Evolutionary conservation across 2,329 filamentous ascomycete genomes (phyloP), one percentile per base, ranked within the genome.

Genomic region (Periglandula ipomoeae): DNA sequence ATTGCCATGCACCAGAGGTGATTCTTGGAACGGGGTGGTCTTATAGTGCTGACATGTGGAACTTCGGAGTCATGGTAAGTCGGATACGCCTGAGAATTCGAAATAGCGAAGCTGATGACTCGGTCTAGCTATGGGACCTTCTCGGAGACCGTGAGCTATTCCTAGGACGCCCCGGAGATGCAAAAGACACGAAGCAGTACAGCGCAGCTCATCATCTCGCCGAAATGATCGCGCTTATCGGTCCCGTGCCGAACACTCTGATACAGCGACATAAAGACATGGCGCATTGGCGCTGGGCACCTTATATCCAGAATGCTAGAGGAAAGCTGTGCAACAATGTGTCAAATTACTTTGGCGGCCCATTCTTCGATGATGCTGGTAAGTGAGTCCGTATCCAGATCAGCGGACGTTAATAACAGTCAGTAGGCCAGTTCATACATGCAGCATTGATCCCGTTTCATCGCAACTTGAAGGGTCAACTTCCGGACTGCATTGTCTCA

Each of bases 1-100:
- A 46, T 19, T 56, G 41, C 38, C 53, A 51, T 30, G 53, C 55
- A 3, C 38, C 38, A 4, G 43, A 45, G 30, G 43, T 45, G 6
- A 11, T 45, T n/a, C 43, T 45, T 30, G 43, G 43, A 13, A 45
- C 27, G 20, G 26, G 43, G 6, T 45, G 43, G 43, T 45, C 43
- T 10, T 45, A 45, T 35, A 45, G 43, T 24, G 43, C 41, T 19
- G 43, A 45, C 32, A 45, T 45, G 17, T 35, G 43, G 43, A 37
- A 37, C 23, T 35, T 37, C 15, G 41, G 27, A 6, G 20, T 37
- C 15, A 35, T 45, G 24, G 43, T 32, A 23, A 45, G 43, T 35
- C 8, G n/a, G n/a, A n/a, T n/a, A n/a, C n/a, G n/a, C 10, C 2
- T 13, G 9, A 7, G 19, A 23, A n/a, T 35, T 41, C 22, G 13